Evolutionary conservation across 768 basidiomycete genomes (phyloP), one percentile per base, ranked within the genome.

Genomic region (Mycena sanguinolenta): DNA sequence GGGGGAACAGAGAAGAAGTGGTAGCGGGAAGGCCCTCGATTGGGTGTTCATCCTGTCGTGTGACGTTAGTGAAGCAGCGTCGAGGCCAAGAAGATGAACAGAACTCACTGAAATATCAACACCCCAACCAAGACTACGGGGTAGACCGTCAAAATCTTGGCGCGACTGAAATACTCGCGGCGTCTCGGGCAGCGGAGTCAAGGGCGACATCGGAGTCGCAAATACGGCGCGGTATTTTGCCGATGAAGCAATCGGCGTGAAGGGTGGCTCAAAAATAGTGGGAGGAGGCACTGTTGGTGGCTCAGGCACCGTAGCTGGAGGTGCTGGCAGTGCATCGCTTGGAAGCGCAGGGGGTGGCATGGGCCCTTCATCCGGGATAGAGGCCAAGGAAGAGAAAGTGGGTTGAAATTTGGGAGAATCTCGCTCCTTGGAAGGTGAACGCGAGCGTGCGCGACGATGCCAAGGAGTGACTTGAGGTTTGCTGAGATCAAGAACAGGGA

Each of bases 111-210:
- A 67, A 53, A 70, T 28, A 52, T 75, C 64, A 34, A 71, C 50
- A 21, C 69, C 71, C 81, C 79, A 80, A 2, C 78, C 78, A 66
- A 71, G 67, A 4, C 65, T 52, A 28, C 72, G 67, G 13, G 72
- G 58, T 60, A 75, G 75, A 54, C 77, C 75, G 64, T 77, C 75
- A 14, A 67, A 53, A 64, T 65, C 44, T 28, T 59, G 14, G 38
- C 67, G 21, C 66, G 19, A 2, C 44, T 63, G 49, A 63, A 42
- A 67, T 72, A 78, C 78, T 32, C 75, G 74, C 7, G 88, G 88
- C 1, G 89, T 87, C 68, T 84, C 82, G 8, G 87, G 84, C 38
- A 88, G 73, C 9, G 89, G 89, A 9, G 89, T 89, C 39, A 90
- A 79, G 21, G 85, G 85, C 1, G 85, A 86, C 67, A 82, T 75